Base-by-base conservation (phyloP, 179 eudicot genomes). In the Corrigiola litoralis region DNA sequence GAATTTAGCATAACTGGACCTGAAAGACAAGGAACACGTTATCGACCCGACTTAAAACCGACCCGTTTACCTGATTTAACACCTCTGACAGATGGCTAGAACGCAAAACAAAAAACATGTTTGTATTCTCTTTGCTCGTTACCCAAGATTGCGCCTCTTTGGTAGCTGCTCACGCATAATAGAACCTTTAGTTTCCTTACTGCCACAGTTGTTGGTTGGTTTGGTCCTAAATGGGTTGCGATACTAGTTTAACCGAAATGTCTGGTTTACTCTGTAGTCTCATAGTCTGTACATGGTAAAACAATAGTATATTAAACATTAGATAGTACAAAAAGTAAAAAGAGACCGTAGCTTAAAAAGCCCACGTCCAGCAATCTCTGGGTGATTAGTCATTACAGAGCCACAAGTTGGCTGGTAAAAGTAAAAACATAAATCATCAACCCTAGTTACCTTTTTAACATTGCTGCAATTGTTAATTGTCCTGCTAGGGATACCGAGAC, bases 391-490 rank as follows among this genome's bases (percentile, higher is more conserved):
- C 71, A 65, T 72, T 37, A 52, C 66, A 49, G 4, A 66, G 20
- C 61, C 61, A 66, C 72, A 72, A 44, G 13, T 67, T 72, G 77
- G 68, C 68, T 67, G 58, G 68, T 72, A 66, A 72, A 72, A 72
- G 77, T 72, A 34, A 18, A 51, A 44, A 72, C 77, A 72, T 66
- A 53, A 66, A 67, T 66, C 57, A 72, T 72, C 28, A 66, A 33
- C 46, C 63, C 68, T 72, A 60, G 34, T 58, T 33, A 56, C 48
- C 47, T 65, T 50, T 58, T 49, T 29, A 57, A 49, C 60, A 34
- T 36, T 48, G 7, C 64, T 27, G 24, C 20, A 2, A 31, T 61
- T 21, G 21, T 27, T 47, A 36, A 24, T 58, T 59, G 31, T 32
- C 21, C 11, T 9, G 18, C 55, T 54, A 61, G 21, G 24, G 37